phyloP scores from a whole-genome alignment of 2,329 filamentous ascomycete genomes.

The Verticillium klebahnii region DNA sequence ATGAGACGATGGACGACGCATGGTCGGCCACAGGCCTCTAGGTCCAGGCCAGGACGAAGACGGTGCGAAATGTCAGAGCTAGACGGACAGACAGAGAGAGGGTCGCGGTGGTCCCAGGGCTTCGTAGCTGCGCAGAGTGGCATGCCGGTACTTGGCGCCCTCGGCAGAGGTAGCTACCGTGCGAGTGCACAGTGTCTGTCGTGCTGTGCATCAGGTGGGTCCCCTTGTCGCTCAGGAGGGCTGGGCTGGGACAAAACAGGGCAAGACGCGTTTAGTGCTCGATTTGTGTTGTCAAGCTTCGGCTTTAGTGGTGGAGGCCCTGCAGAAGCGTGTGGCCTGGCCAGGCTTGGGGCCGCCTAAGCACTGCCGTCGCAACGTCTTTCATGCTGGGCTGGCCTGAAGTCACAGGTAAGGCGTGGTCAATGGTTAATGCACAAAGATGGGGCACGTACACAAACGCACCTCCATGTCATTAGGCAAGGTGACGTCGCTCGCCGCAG shows the following conservation, averaged over 20 bases:
- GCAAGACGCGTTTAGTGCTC: conserved; percentile 1
- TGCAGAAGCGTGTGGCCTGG: conserved; percentile 5
- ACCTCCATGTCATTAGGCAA: background rate
- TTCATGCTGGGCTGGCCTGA: background rate
- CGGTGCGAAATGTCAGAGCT: too few relatives aligned
- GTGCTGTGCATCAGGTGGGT: background rate
- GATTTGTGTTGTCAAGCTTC: conserved; percentile 4
- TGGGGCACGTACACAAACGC: background rate
- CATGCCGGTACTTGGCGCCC: conserved; percentile 2
- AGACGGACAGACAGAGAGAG: background rate
- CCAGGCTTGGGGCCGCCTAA: conserved; percentile 5
- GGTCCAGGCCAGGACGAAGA: too few relatives aligned
- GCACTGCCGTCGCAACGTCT: background rate
- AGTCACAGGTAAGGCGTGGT: background rate
- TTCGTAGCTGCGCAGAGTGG: background rate
- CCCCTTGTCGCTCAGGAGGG: background rate
- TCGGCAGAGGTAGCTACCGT: background rate
- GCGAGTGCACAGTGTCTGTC: background rate
- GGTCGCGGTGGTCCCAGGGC: background rate
- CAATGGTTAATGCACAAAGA: background rate
- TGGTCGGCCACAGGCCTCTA: too few relatives aligned
- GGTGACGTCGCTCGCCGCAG: background rate
- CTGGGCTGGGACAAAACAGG: background rate
- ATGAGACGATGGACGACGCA: background rate
- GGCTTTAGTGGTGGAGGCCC: background rate